phyloP scores from a whole-genome alignment of 2,329 filamentous ascomycete species.

The Aspergillus awamori region DNA sequence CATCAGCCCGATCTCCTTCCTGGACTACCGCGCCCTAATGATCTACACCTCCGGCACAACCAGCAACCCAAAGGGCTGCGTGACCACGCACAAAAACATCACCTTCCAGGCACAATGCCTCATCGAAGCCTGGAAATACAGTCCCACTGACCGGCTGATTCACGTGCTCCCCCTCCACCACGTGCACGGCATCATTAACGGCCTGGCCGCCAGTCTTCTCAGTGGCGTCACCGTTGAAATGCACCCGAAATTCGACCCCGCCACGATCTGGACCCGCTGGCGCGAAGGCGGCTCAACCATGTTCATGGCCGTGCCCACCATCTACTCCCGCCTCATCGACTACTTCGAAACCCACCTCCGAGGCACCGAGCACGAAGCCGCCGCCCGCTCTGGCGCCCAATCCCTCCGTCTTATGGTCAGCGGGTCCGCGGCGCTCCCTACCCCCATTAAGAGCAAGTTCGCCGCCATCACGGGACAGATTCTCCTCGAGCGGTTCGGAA shows the following conservation, averaged over 20 bases:
- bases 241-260: slow-evolving; percentile 48
- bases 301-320: slow-evolving; percentile 57
- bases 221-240: slow-evolving; percentile 54
- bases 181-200: slow-evolving; percentile 55
- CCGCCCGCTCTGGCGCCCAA: slow-evolving; percentile 36
- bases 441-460: slow-evolving; percentile 46
- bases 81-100: slow-evolving; percentile 48
- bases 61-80: slow-evolving; percentile 47
- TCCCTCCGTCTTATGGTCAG: slow-evolving; percentile 45
- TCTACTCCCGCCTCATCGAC: slow-evolving; percentile 53
- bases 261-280: slow-evolving; percentile 53
- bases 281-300: slow-evolving; percentile 46
- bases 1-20: slow-evolving; percentile 33
- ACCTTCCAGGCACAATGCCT: slow-evolving; percentile 37
- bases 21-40: slow-evolving; percentile 42
- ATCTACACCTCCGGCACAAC: slow-evolving; percentile 50
- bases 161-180: slow-evolving; percentile 57
- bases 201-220: slow-evolving; percentile 51
- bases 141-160: slow-evolving; percentile 48
- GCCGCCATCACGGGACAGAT: slow-evolving; percentile 46
- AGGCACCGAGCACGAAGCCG: slow-evolving; percentile 37
- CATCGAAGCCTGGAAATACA: slow-evolving; percentile 37
- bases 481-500: slow-evolving; percentile 54
- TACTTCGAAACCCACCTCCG: slow-evolving; percentile 47
- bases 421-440: slow-evolving; percentile 48